Conservation (phyloP, 345 rosid genomes). For the Murraya paniculata region DNA sequence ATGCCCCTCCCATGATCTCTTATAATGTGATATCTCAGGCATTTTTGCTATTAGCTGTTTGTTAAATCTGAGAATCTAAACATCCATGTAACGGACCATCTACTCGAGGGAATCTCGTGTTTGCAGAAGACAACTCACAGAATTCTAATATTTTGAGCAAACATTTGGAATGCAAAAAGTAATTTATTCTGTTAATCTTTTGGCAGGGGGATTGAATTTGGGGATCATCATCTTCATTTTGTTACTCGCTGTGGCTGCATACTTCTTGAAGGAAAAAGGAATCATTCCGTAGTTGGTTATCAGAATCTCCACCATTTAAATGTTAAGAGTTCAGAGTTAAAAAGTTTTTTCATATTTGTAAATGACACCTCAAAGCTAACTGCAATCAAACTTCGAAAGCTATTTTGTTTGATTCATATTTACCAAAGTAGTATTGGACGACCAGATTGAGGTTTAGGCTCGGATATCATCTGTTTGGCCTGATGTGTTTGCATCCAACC, state of each 20-base stretch:
- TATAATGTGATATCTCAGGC: background rate
- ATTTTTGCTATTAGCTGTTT: background rate
- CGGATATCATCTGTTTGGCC: background rate
- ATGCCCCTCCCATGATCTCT: slow-evolving; percentile 12
- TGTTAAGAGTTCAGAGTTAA: background rate
- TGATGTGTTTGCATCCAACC: background rate
- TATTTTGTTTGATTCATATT: background rate
- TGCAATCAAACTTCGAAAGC: background rate
- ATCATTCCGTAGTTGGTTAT: slow-evolving; percentile 6
- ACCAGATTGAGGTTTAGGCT: background rate
- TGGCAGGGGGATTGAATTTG: slow-evolving; percentile 39
- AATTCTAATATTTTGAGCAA: background rate
- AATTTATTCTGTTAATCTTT: background rate
- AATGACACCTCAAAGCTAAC: background rate
- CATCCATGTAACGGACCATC: background rate
- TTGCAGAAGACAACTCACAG: background rate
- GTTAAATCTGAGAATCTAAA: too few relatives aligned
- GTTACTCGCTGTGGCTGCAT: slow-evolving; percentile 36
- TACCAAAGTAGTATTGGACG: background rate
- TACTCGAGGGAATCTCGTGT: background rate
- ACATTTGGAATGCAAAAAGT: background rate
- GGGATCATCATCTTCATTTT: slow-evolving; percentile 38
- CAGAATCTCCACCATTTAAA: background rate
- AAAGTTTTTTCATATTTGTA: background rate
- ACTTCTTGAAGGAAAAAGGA: slow-evolving; percentile 33